Base-by-base conservation (phyloP, 2,329 filamentous ascomycete species). In the Fusarium concolor region DNA sequence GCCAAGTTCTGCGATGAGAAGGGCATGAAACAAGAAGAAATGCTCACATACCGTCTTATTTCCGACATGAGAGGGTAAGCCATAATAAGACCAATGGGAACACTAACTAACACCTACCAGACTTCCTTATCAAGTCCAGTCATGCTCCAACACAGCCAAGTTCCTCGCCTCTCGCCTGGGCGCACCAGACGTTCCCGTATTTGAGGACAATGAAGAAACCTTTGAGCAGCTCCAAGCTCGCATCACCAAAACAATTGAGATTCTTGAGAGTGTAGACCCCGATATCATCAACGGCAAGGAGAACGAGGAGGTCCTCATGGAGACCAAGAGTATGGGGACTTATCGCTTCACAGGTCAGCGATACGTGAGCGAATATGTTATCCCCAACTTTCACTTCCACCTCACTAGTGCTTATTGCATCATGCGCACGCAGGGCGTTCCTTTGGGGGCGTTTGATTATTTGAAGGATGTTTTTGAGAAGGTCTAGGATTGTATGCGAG, bases 371-470 rank as follows among this genome's bases (percentile, higher is more conserved):
- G 72, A 75, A 6, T 84, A 80, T 72, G 80, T 77, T 4, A 72
- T 88, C 24, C 86, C 87, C 5, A 89, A 90, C 71, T 83, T 89
- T 68, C 89, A 82, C 75, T 90, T 90, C 67, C 88, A 90, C 67
- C 59, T 85, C 12, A 80, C 79, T 12, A 86, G 82, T 15, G 83
- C 86, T 11, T 90, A 90, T 75, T 80, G 77, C 3, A 84, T 90
- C 51, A 73, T 90, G 71, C 78, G 88, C 42, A 80, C 80, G 45
- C 81, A 85, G 74, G 87, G 87, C 0, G 85, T 90, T 26, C 81
- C 82, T 0, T n/a, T 90, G 15, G 86, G 86, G 3, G 89, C 89
- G 76, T 45, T 71, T 33, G 86, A 90, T 70, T 90, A 81, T 67
- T 68, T 88, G 28, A 67, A 71, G 44, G 72, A 71, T 61, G 72